Percentiles rank a stretch among this genome's conserved stretches.
These are phyloP conservation scores for Schoenoplectus tabernaemontani DNA, from an alignment of 202 grass and related monocot genomes.

Conservation along the genomic window DNA sequence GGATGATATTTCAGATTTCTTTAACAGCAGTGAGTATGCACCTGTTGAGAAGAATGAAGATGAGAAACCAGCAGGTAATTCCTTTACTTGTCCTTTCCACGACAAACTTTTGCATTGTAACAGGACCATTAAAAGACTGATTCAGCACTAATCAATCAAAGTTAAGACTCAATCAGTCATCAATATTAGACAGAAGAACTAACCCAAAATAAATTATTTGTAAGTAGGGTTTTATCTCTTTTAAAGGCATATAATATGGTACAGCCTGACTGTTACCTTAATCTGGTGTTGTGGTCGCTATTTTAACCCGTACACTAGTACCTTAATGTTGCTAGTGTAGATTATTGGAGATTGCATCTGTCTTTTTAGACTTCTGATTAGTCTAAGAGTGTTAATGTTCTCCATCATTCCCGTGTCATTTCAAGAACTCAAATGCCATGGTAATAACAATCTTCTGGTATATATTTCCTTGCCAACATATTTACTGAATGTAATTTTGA, in stretches of 20 bases:
- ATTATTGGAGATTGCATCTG: not conserved
- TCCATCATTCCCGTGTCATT: not conserved
- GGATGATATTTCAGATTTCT: slow-evolving; percentile 59
- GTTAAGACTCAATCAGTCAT: not conserved
- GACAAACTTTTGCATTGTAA: not conserved
- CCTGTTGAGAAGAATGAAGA: slow-evolving; percentile 30
- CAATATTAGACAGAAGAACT: not conserved
- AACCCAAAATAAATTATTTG: not conserved
- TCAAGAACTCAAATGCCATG: not conserved
- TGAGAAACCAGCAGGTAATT: slow-evolving; percentile 34
- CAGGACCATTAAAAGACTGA: not conserved
- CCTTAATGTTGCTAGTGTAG: not conserved
- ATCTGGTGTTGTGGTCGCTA: not conserved
- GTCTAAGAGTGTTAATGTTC: not conserved
- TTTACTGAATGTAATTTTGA: not conserved
- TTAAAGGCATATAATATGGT: not conserved
- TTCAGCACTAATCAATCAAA: not conserved
- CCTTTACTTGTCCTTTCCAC: not conserved
- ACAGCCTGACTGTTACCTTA: not conserved
- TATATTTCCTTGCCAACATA: not conserved
- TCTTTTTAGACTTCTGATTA: not conserved
- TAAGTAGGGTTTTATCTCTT: not conserved
- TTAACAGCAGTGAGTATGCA: slow-evolving; percentile 41
- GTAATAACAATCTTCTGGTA: not conserved
- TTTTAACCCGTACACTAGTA: not conserved